Evolutionary conservation across 2,329 filamentous ascomycete species (phyloP), one percentile per base, ranked within the genome.

Genomic region (Colletotrichum zoysiae): DNA sequence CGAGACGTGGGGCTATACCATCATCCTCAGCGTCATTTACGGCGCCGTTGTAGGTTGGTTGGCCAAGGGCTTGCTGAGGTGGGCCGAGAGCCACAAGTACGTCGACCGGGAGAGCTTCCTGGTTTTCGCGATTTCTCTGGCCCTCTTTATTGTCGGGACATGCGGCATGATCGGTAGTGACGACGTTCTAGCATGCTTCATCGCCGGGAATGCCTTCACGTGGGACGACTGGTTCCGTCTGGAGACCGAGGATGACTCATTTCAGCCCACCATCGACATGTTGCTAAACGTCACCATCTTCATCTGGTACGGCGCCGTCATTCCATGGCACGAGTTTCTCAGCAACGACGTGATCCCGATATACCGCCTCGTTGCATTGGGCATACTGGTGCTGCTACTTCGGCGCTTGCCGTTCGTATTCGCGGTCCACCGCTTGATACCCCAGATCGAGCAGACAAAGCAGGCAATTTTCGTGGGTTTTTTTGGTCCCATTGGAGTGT

Each of bases 211-310:
- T 77, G 89, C 89, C 1, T 97, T 98, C 76, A 97, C 94, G 0
- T 95, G 94, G 90, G 95, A 97, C 79, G 94, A 97, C 81, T 97
- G 94, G 94, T 98, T 97, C 81, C 92, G 95, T 0, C 84, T 95
- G 1, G 93, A 97, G 80, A 98, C 95, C 0, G 84, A 92, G 76
- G 95, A 97, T 76, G 95, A 98, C 78, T 95, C 93, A 2, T 87
- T 98, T n/a, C 95, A 98, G 79, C 95, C 95, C 0, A 97, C 95
- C 0, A 93, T 98, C 57, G 95, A 98, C 79, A 97, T 97, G 94
- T 86, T 98, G 2, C 90, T 98, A 69, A 98, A 98, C 78, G 89
- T 97, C 4, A 86, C 91, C 23, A 88, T 98, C 50, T 98, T 98
- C 80, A 89, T 97, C 81, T 98, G 94, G 95, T 95, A 93, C 76